Evolutionary conservation across 2,329 filamentous ascomycete species (phyloP).

Genomic region (Penicillium sp.): DNA sequence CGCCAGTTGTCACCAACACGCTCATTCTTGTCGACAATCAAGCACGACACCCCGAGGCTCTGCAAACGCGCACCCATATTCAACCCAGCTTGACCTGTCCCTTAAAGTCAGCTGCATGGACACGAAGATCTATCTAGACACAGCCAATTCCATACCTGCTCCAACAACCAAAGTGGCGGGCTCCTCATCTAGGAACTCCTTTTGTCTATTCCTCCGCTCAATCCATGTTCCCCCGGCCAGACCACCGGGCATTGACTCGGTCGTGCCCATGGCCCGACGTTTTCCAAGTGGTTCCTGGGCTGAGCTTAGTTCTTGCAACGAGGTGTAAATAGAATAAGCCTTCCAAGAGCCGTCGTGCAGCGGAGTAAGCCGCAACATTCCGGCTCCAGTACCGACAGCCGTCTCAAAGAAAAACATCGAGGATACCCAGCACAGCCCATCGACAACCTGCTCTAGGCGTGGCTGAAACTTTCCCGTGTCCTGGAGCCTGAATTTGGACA

Average conservation of each 20-base stretch:
- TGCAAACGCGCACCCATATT: slow-evolving; percentile 43
- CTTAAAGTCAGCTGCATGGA: not conserved
- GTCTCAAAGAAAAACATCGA: slow-evolving; percentile 44
- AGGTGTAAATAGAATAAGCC: slow-evolving; percentile 40
- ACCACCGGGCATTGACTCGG: slow-evolving; percentile 34
- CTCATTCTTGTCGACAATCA: slow-evolving; percentile 47
- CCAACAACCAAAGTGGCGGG: slow-evolving; percentile 43
- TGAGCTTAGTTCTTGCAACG: slow-evolving; percentile 36
- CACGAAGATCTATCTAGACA: not conserved
- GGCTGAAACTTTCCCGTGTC: slow-evolving; percentile 34
- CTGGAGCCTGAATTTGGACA: slow-evolving; percentile 33
- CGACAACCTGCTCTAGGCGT: slow-evolving; percentile 26
- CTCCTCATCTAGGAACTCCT: slow-evolving; percentile 37
- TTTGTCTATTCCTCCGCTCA: slow-evolving; percentile 32
- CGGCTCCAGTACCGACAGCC: slow-evolving; percentile 34
- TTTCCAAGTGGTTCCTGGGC: slow-evolving; percentile 35
- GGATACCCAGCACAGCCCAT: slow-evolving; percentile 34
- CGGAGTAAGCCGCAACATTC: slow-evolving; percentile 37
- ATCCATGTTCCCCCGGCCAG: slow-evolving; percentile 36
- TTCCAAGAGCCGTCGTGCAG: slow-evolving; percentile 33
- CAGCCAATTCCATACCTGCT: slow-evolving; percentile 28
- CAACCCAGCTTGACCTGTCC: slow-evolving; percentile 43
- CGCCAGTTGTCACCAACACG: slow-evolving; percentile 51
- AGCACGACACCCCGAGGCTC: slow-evolving; percentile 37
- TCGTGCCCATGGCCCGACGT: slow-evolving; percentile 34